phyloP scores from a whole-genome alignment of 176 grass and related monocot genomes.

The Thinopyrum elongatum region DNA sequence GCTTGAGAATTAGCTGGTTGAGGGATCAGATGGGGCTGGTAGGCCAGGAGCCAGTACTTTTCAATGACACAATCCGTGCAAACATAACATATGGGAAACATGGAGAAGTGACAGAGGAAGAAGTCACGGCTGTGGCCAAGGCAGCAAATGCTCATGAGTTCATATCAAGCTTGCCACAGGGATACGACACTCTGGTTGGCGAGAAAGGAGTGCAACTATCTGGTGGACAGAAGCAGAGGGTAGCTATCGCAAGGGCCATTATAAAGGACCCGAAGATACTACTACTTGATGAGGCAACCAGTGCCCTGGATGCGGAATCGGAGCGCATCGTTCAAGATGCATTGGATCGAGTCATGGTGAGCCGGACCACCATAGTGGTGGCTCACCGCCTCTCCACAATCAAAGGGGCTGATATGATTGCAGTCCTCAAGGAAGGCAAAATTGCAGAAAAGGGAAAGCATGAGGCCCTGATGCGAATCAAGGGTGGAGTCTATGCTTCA shows the following conservation, averaged over 20 bases:
- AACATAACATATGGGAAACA: slow-evolving; percentile 60
- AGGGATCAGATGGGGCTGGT: slow-evolving; percentile 63
- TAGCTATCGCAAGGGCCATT: slow-evolving; percentile 66
- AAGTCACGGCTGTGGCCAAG: slow-evolving; percentile 43
- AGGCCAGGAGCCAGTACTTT: slow-evolving; percentile 59
- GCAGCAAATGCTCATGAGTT: slow-evolving; percentile 60
- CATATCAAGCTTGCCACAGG: slow-evolving; percentile 53
- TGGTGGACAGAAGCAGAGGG: slow-evolving; percentile 58
- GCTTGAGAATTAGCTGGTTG: slow-evolving; percentile 48
- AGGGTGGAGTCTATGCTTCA: slow-evolving; percentile 51
- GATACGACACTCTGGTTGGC: slow-evolving; percentile 50
- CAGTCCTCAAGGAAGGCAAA: slow-evolving; percentile 55
- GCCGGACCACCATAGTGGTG: slow-evolving; percentile 52
- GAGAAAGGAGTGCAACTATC: slow-evolving; percentile 62
- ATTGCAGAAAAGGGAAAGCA: slow-evolving; percentile 57
- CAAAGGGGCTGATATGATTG: slow-evolving; percentile 61
- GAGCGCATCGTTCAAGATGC: slow-evolving; percentile 56
- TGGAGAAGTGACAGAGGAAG: slow-evolving; percentile 44
- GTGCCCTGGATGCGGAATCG: slow-evolving; percentile 55
- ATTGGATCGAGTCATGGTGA: slow-evolving; percentile 48
- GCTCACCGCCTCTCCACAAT: slow-evolving; percentile 64
- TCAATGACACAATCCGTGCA: slow-evolving; percentile 61
- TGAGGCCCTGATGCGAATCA: slow-evolving; percentile 46
- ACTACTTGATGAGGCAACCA: slow-evolving; percentile 62
- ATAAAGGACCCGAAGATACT: slow-evolving; percentile 64